phyloP scores from a whole-genome alignment of 495 filamentous ascomycete species.

The Trichoderma orchidacearum region DNA sequence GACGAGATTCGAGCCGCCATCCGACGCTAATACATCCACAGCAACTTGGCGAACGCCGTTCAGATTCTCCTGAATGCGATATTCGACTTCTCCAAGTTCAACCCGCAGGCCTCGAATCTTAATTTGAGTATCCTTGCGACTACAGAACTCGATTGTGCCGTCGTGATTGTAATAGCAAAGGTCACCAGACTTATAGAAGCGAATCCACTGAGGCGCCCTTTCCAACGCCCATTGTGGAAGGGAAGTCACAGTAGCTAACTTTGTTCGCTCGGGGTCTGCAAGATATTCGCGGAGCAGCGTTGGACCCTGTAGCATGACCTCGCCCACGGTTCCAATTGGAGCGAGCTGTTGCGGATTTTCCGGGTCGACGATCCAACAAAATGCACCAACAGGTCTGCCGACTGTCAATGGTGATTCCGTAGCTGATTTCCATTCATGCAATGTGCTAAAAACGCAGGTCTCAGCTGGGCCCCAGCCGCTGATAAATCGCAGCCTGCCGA shows the following conservation, averaged over 20 bases:
- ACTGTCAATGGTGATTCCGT: slow-evolving; percentile 14
- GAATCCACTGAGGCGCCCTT: neutral
- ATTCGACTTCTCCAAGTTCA: slow-evolving; percentile 24
- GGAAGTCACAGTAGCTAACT: slow-evolving; percentile 10
- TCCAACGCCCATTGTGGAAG: neutral
- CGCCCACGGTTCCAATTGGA: slow-evolving; percentile 38
- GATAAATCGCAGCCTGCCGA: slow-evolving; percentile 7
- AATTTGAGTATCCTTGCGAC: slow-evolving; percentile 24
- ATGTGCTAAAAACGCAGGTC: slow-evolving; percentile 6
- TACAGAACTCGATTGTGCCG: slow-evolving; percentile 14
- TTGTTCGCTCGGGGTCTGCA: slow-evolving; percentile 22
- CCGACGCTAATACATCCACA: slow-evolving; percentile 7
- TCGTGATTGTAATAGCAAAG: slow-evolving; percentile 35
- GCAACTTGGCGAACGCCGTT: neutral
- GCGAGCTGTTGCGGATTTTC: slow-evolving; percentile 26
- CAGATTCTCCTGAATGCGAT: slow-evolving; percentile 12
- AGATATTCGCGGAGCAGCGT: slow-evolving; percentile 27
- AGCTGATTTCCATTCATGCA: neutral
- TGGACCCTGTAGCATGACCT: slow-evolving; percentile 36
- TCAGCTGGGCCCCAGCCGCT: slow-evolving; percentile 29
- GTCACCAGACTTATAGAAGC: slow-evolving; percentile 22
- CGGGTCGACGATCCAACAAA: slow-evolving; percentile 35
- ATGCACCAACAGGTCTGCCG: slow-evolving; percentile 9
- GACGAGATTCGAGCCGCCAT: slow-evolving; percentile 16
- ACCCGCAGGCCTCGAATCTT: slow-evolving; percentile 26